Conservation (phyloP, 805 yeast genomes). For the Sugiyamaella smithiae region DNA sequence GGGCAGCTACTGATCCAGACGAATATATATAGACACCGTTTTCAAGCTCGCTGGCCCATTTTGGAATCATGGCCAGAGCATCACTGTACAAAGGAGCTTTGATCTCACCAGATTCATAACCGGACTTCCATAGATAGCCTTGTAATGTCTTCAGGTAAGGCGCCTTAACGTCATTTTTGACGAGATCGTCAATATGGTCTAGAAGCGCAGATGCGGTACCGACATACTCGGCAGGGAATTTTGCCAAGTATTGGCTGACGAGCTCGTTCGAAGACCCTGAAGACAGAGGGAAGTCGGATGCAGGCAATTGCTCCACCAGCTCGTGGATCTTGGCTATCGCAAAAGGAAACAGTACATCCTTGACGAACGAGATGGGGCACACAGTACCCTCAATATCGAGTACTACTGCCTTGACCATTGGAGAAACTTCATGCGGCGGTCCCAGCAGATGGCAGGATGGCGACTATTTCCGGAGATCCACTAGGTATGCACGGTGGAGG, state of each 20-base stretch:
- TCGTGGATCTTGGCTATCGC: conserved; percentile 43
- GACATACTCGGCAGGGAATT: conserved; percentile 45
- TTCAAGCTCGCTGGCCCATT: conserved; percentile 34
- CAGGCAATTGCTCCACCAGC: conserved; percentile 17
- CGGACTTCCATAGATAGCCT: conserved; percentile 78
- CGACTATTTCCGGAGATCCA: too few relatives aligned
- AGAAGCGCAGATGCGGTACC: conserved; percentile 36
- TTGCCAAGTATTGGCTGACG: conserved; percentile 34
- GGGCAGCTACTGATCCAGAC: conserved; percentile 87
- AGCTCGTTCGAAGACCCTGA: conserved; percentile 19
- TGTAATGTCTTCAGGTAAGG: conserved; percentile 73
- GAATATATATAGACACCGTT: conserved; percentile 68
- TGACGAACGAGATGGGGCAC: conserved; percentile 87
- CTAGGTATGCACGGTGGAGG: too few relatives aligned
- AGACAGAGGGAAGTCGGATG: conserved; percentile 6
- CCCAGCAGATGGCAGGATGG: too few relatives aligned
- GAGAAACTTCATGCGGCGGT: not conserved
- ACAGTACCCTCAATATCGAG: conserved; percentile 91
- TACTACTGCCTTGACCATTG: conserved; percentile 36
- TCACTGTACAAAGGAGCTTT: conserved; percentile 75
- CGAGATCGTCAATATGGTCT: conserved; percentile 55
- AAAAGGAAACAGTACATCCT: conserved; percentile 68
- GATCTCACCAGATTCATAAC: conserved; percentile 74
- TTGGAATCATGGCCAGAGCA: conserved; percentile 55
- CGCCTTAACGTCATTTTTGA: conserved; percentile 69